Evolutionary conservation across 2,329 filamentous ascomycete genomes (phyloP), one percentile per base, ranked within the genome.

Genomic region (Alternaria triticimaculans): DNA sequence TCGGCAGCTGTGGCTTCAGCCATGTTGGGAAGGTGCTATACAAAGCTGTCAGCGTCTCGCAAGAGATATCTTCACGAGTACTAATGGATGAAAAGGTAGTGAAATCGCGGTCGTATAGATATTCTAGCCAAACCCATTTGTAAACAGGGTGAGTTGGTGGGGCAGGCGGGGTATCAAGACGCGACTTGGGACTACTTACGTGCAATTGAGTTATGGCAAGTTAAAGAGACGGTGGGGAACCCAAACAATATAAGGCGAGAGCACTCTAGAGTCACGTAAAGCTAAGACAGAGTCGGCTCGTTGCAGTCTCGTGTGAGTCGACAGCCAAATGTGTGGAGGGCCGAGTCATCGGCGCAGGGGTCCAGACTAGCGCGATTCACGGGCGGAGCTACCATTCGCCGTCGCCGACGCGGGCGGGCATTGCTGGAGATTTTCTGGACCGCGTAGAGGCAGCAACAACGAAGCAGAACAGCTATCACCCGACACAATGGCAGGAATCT

Each of bases 401-500:
- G 72, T 18, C 37, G 37, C 37, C 37, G 37, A 66, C 67, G 67
- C 57, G 56, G 60, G 60, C 60, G 57, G 56, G 60, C 60, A 21
- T 53, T 66, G 68, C 64, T 61, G 69, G 66, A 71, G 63, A 75
- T 70, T 76, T 76, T 74, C 67, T 69, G 57, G 68, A 69, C 51
- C 68, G 68, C 69, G 71, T 75, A 59, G 53, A 76, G 68, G 71
- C 74, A 73, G 70, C 71, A 74, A 68, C 69, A 65, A 75, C 68
- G 69, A 55, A 69, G 58, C 63, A 53, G 73, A 71, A 73, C 71
- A 76, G 72, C 75, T 72, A 58, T 60, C 69, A 62, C 55, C 67
- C 70, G 57, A 68, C 70, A 81, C 72, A 70, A 99, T 99, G 96
- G 90, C 93, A 82, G 92, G 93, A 79, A 94, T 99, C 83, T 99